Base-by-base conservation (phyloP, 179 eudicot genomes). In the Beta corolliflora region DNA sequence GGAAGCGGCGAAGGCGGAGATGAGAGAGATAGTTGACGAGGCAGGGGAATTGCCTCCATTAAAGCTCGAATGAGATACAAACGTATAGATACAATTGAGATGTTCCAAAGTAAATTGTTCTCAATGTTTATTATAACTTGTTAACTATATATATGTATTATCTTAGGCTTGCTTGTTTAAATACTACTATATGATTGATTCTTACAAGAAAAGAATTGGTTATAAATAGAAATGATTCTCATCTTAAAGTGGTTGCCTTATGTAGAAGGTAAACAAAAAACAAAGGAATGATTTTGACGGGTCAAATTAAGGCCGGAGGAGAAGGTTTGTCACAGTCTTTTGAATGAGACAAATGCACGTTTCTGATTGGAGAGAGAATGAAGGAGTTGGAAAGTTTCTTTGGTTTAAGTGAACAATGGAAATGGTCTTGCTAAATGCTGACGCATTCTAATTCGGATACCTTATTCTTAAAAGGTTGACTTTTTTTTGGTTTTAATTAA, bases 81-180 rank as follows among this genome's bases (percentile, higher is more conserved):
- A 65, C 84, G 18, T 6, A 84, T 9, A 9, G n/a, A 81, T 53
- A 81, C 19, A 54, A 81, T 76, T 44, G 79, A 84, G 52, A 66
- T 82, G 36, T 66, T 67, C 77, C 45, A 71, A 29, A 82, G 64
- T 53, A 82, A 64, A 68, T 81, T 73, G 41, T 36, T 36, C 50
- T 73, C 76, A 55, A 73, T 52, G 2, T n/a, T 58, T 23, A 79
- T 31, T 83, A 79, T 83, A 72, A 77, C 63, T 54, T 72, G 5
- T 59, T 23, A 29, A 5, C 2, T 6, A 14, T 59, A 46, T 41
- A 19, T 44, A 69, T 13, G 7, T 12, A 63, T 64, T 21, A 80
- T 54, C 69, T 46, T 77, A 75, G 29, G 48, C 18, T 79, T 73
- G 44, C 13, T 14, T 53, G 3, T 13, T 25, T 18, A 73, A 21